Conservation (phyloP, 2,329 filamentous ascomycete species). For the Dothistroma pini region DNA sequence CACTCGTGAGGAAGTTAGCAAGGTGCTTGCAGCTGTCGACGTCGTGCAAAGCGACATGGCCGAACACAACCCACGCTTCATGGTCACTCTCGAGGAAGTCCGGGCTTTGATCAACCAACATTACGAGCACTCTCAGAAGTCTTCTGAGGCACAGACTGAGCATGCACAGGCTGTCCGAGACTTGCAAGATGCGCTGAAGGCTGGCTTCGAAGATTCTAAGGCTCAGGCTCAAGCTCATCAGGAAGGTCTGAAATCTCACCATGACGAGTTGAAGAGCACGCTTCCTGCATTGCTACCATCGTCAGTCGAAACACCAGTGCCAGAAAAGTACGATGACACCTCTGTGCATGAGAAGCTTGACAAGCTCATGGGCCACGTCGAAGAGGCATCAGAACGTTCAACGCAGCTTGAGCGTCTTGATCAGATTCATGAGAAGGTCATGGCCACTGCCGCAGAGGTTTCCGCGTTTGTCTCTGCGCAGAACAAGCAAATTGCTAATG, state of each 20-base stretch:
- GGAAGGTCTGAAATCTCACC: constrained; percentile 36
- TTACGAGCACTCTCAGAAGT: constrained; percentile 77
- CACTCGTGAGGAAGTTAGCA: constrained; percentile 75
- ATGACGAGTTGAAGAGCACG: constrained; percentile 41
- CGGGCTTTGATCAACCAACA: constrained; percentile 77
- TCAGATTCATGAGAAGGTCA: constrained; percentile 82
- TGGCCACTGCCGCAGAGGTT: constrained; percentile 78
- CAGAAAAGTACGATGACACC: constrained; percentile 64
- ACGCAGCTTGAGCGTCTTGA: constrained; percentile 78
- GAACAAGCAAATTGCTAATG: constrained; percentile 68
- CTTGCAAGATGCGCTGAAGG: constrained; percentile 41
- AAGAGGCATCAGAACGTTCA: constrained; percentile 65
- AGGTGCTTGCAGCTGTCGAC: constrained; percentile 68
- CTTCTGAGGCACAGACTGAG: constrained; percentile 35
- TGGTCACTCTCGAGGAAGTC: constrained; percentile 83
- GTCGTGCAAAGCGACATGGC: constrained; percentile 72
- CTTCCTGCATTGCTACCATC: constrained; percentile 46
- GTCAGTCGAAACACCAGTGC: constrained; percentile 34
- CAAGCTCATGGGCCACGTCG: constrained; percentile 59
- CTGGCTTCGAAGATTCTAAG: constrained; percentile 44
- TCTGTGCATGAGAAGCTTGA: constrained; percentile 44
- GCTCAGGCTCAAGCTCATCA: constrained; percentile 27
- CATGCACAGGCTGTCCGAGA: constrained; percentile 43
- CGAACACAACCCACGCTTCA: constrained; percentile 83
- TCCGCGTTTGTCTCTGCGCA: constrained; percentile 76